Base-by-base conservation (phyloP, 805 yeast species). In the Sporopachydermia quercuum region DNA sequence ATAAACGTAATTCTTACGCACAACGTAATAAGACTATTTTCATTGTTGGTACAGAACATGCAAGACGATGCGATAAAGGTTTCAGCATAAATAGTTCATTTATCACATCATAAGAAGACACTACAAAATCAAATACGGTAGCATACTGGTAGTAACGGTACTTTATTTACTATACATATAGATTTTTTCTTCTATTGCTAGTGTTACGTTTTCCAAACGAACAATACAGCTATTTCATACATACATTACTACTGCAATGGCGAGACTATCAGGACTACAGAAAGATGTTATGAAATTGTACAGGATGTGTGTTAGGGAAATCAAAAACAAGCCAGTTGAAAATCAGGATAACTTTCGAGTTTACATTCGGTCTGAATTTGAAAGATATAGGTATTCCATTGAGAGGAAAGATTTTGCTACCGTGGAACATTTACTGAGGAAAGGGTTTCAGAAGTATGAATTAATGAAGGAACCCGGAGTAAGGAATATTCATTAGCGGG, bases 321-420 rank as follows among this genome's bases (percentile, higher is more conserved):
- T 64, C 2, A 51, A 61, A 40, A 57, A 60, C 16, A 74, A 74
- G 48, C 77, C 78, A 1, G 46, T 23, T 3, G 65, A 63, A n/a
- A 68, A 62, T 39, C 70, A 64, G 42, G 50, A 42, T 2, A 63
- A 66, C 43, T 74, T 74, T 46, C 43, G 60, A 3, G 46, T 45
- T 35, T 80, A 64, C 50, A 57, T 74, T 3, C 68, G 77, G 39
- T 47, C 48, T n/a, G 89, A 84, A 52, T 89, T 87, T 55, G 60
- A 52, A 13, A 74, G 74, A 48, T 64, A 76, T 53, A 60, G 64
- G 38, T 49, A 55, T 19, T 39, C 40, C 14, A 58, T 87, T 6
- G 74, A 80, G 30, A 77, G 80, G 55, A 78, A 82, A 48, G 94
- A 84, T 47, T 87, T 87, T 55, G 67, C 78, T 36, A 80, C 94